phyloP scores from a whole-genome alignment of 208 protist genomes.

The Tritrichomonas foetus region DNA sequence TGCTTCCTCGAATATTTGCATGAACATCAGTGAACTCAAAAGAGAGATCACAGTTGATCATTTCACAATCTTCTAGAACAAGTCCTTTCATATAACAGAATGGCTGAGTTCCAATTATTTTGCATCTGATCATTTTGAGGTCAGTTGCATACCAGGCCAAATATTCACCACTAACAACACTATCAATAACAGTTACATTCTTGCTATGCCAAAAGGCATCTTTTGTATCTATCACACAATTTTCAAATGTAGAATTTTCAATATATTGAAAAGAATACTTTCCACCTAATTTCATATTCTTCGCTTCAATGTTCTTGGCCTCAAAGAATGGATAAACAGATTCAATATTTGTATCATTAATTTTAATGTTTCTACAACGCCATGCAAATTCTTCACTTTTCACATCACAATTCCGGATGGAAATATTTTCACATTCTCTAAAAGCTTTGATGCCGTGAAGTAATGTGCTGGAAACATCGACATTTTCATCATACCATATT shows the following conservation, averaged over 20 bases:
- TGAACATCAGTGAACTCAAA: background rate
- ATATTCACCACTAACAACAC: background rate
- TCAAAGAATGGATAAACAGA: background rate
- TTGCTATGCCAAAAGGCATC: background rate
- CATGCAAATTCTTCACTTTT: background rate
- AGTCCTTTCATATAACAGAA: background rate
- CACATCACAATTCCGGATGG: background rate
- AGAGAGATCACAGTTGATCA: background rate
- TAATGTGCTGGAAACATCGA: background rate
- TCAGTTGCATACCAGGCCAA: background rate
- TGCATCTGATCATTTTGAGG: background rate
- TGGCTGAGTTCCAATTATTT: background rate
- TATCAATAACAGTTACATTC: background rate
- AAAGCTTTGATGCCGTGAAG: background rate
- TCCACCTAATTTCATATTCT: background rate
- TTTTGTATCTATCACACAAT: background rate
- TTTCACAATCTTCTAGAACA: background rate
- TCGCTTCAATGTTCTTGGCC: background rate
- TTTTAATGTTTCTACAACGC: background rate
- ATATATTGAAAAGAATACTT: background rate
- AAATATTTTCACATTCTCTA: background rate
- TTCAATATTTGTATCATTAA: background rate
- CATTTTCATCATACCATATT: background rate
- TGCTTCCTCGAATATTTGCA: too few species aligned
- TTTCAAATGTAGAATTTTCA: background rate